Evolutionary conservation across 257 asterid species (phyloP).

Genomic region (Solanum sparsipilum): DNA sequence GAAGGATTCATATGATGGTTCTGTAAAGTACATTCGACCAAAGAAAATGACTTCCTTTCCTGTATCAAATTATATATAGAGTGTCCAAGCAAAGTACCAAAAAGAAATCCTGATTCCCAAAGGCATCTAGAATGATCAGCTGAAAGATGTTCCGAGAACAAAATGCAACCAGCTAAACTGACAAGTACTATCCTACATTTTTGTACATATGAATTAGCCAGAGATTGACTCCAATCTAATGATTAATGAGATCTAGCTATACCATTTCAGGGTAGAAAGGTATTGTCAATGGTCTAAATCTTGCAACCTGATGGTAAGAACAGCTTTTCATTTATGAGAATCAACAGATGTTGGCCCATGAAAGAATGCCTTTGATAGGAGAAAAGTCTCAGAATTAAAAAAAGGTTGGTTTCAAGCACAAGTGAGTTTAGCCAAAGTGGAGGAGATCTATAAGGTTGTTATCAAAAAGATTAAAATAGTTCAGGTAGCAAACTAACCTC

Average conservation of each 20-base stretch:
- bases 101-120: background rate
- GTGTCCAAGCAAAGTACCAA: background rate
- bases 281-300: background rate
- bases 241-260: background rate
- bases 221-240: background rate
- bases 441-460: background rate
- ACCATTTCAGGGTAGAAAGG: background rate
- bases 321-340: background rate
- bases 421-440: background rate
- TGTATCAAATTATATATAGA: background rate
- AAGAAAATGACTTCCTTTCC: background rate
- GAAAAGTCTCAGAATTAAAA: background rate
- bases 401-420: background rate
- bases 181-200: background rate
- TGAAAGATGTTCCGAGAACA: background rate
- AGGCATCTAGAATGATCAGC: background rate
- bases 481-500: slow-evolving; percentile 35
- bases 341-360: background rate
- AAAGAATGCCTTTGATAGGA: background rate
- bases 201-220: background rate
- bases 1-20: background rate
- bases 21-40: background rate
- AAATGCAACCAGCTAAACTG: background rate
- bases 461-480: background rate
- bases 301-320: background rate